These are phyloP conservation scores for Raffaelea deltoideospora DNA, from an alignment of 2,329 filamentous ascomycete genomes.

Conservation along the genomic window DNA sequence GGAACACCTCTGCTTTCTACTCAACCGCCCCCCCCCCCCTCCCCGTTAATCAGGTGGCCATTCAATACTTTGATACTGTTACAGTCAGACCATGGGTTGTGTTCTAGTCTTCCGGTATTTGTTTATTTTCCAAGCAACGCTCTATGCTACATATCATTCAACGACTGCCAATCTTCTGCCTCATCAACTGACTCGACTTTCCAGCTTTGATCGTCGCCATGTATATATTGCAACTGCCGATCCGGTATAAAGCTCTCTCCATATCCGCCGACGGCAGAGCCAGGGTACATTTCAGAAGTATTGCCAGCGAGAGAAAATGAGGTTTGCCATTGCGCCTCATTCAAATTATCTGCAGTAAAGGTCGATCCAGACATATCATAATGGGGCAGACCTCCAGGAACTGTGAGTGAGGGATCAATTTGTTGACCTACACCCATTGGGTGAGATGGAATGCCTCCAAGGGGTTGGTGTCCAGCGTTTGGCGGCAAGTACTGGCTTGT, in stretches of 20 bases:
- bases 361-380: constrained; percentile 11
- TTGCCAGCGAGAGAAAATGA: constrained; percentile 4
- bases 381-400: constrained; percentile 8
- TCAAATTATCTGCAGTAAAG: not conserved
- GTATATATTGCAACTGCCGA: constrained; percentile 8
- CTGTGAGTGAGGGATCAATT: constrained; percentile 15
- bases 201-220: constrained; percentile 13
- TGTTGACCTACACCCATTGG: constrained; percentile 10
- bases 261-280: constrained; percentile 13
- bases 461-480: not conserved
- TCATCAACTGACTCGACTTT: constrained; percentile 11
- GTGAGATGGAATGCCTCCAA: not conserved
- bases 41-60: no score
- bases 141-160: no score
- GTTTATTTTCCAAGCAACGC: no score
- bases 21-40: no score
- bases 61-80: no score
- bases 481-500: no score
- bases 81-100: no score
- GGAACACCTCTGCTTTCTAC: no score
- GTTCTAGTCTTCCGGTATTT: no score
- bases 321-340: constrained; percentile 4
- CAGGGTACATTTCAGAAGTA: constrained; percentile 6
- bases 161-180: constrained; percentile 13
- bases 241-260: constrained; percentile 13